Conservation (phyloP, 768 basidiomycete genomes). For the Lactarius hengduanensis region DNA sequence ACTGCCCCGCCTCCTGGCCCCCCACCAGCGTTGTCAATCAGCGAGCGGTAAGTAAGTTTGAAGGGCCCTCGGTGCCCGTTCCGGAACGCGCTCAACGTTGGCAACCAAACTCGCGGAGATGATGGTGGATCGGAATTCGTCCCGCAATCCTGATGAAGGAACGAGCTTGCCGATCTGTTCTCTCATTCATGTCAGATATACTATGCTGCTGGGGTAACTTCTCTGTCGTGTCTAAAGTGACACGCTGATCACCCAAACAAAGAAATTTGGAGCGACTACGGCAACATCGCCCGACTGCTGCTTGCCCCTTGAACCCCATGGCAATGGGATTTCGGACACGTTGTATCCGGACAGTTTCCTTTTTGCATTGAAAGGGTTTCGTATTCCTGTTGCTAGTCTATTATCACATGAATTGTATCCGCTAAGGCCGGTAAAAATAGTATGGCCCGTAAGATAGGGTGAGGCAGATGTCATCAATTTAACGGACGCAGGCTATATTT, state of each 20-base stretch:
- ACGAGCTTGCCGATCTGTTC: background rate
- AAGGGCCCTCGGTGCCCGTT: slow-evolving; percentile 15
- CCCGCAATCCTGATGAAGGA: background rate
- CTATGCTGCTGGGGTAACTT: background rate
- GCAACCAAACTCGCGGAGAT: background rate
- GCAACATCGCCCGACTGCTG: background rate
- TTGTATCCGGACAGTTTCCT: background rate
- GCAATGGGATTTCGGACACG: background rate
- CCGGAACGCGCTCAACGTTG: background rate
- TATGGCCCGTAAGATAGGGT: background rate
- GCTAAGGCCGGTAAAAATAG: background rate
- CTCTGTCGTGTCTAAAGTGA: background rate
- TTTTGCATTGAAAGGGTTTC: background rate
- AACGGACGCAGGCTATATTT: background rate
- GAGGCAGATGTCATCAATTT: background rate
- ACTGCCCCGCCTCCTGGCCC: background rate
- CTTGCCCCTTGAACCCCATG: background rate
- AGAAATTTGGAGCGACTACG: background rate
- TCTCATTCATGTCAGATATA: background rate
- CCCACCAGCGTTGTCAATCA: background rate
- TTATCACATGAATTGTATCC: background rate
- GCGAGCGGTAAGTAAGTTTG: background rate
- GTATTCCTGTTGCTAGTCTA: background rate
- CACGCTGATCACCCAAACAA: slow-evolving; percentile 2
- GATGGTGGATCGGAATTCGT: slow-evolving; percentile 5